Evolutionary conservation across 2,329 filamentous ascomycete species (phyloP).

Genomic region (Cytospora piceae): DNA sequence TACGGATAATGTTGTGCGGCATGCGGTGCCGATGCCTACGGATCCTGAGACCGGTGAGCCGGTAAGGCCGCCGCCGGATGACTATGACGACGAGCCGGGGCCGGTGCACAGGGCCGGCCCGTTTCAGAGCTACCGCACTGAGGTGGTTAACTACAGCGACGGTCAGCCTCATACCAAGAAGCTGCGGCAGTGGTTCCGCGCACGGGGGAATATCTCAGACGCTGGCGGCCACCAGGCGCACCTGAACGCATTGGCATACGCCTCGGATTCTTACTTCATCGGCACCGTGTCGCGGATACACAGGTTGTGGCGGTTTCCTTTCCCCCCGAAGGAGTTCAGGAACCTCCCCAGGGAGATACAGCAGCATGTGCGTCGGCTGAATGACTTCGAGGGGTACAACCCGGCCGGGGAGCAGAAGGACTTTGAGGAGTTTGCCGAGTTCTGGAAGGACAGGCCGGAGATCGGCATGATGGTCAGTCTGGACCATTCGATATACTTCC

Average conservation of each 20-base stretch:
- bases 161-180: conserved; percentile 65
- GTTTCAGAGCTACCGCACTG: conserved; percentile 51
- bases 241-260: conserved; percentile 86
- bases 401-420: conserved; percentile 35
- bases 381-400: conserved; percentile 46
- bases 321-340: conserved; percentile 57
- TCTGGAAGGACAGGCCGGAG: conserved; percentile 53
- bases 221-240: conserved; percentile 79
- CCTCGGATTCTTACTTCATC: conserved; percentile 92
- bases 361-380: conserved; percentile 43
- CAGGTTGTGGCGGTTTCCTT: conserved; percentile 74
- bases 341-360: conserved; percentile 48
- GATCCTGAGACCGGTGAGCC: conserved; percentile 38
- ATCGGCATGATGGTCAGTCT: conserved; percentile 86
- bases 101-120: conserved; percentile 55
- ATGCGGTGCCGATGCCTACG: conserved; percentile 64
- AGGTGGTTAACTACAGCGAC: conserved; percentile 48
- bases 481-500: conserved; percentile 75
- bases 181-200: conserved; percentile 74
- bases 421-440: conserved; percentile 50
- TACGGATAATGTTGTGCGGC: conserved; percentile 56
- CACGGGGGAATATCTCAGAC: conserved; percentile 72
- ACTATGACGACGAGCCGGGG: conserved; percentile 51
- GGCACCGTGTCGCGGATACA: conserved; percentile 84
- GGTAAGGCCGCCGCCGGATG: conserved; percentile 41